Percentiles rank a stretch among this genome's conserved stretches.
These are phyloP conservation scores for Aureobasidium uvarum DNA, from an alignment of 2,329 filamentous ascomycete species.

Conservation along the genomic window DNA sequence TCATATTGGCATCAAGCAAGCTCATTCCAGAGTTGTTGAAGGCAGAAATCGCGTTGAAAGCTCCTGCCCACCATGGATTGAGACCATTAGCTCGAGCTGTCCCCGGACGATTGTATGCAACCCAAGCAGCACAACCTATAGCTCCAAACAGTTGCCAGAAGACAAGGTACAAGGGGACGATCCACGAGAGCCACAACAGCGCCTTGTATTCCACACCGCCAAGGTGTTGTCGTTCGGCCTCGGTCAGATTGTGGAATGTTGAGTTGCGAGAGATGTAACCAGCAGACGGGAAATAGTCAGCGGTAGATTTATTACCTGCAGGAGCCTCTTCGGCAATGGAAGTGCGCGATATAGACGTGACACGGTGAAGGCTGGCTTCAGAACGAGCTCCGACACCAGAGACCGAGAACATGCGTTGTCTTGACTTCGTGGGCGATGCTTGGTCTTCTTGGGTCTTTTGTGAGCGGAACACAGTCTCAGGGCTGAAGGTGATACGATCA, in stretches of 20 bases:
- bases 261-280: slow-evolving; percentile 51
- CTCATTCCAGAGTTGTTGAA: slow-evolving; percentile 73
- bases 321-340: slow-evolving; percentile 3
- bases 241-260: slow-evolving; percentile 55
- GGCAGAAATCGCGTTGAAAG: slow-evolving; percentile 65
- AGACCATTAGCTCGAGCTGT: slow-evolving; percentile 56
- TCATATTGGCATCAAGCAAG: slow-evolving; percentile 64
- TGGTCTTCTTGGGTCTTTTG: slow-evolving; percentile 15
- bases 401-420: slow-evolving; percentile 17
- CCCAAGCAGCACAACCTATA: slow-evolving; percentile 62
- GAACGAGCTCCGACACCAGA: slow-evolving; percentile 39
- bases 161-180: slow-evolving; percentile 62
- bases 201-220: slow-evolving; percentile 65
- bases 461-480: slow-evolving; percentile 33
- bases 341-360: slow-evolving; percentile 8
- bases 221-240: slow-evolving; percentile 56
- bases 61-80: slow-evolving; percentile 66
- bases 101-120: slow-evolving; percentile 52
- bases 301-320: slow-evolving; percentile 5
- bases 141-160: slow-evolving; percentile 59
- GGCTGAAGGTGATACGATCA: slow-evolving; percentile 36
- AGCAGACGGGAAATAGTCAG: slow-evolving; percentile 27
- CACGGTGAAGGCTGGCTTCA: slow-evolving; percentile 33
- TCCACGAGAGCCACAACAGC: slow-evolving; percentile 56
- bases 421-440: not conserved